Conservation (phyloP, 129 eudicot species). For the Erigeron canadensis region DNA sequence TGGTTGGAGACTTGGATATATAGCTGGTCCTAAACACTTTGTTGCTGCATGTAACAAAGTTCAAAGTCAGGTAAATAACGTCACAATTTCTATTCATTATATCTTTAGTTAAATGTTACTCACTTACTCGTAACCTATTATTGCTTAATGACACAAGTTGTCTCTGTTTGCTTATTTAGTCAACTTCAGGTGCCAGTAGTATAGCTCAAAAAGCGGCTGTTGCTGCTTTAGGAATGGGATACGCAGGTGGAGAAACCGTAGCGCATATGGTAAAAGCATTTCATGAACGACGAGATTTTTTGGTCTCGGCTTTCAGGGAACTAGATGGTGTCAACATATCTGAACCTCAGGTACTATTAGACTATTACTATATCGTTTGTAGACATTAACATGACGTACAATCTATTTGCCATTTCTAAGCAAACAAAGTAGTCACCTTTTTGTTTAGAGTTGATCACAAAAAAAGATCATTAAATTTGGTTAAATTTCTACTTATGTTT, state of each 20-base stretch:
- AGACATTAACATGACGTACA: background rate
- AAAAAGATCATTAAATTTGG: background rate
- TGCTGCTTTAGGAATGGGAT: slow-evolving; percentile 91
- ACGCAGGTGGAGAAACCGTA: slow-evolving; percentile 84
- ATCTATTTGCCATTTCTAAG: no score
- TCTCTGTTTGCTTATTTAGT: slow-evolving; percentile 38
- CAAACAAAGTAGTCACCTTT: no score
- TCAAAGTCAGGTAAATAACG: slow-evolving; percentile 72
- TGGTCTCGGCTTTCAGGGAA: slow-evolving; percentile 68
- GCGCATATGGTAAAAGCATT: slow-evolving; percentile 88
- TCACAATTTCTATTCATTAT: background rate
- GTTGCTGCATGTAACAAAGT: slow-evolving; percentile 76
- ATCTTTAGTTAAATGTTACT: background rate
- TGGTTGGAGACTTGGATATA: slow-evolving; percentile 95
- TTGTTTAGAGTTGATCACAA: no score
- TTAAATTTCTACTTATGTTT: background rate
- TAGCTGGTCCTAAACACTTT: slow-evolving; percentile 93
- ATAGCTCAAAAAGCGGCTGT: slow-evolving; percentile 85
- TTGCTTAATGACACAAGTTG: background rate
- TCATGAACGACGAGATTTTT: slow-evolving; percentile 71
- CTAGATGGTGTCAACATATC: slow-evolving; percentile 81
- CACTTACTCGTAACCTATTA: no score
- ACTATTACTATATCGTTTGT: slow-evolving; percentile 11
- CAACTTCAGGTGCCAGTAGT: slow-evolving; percentile 93
- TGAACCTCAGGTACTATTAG: slow-evolving; percentile 66